Percentiles rank a stretch among this genome's conserved stretches.
phyloP scores from a whole-genome alignment of 345 rosid species.

The Trapa bicornis region DNA sequence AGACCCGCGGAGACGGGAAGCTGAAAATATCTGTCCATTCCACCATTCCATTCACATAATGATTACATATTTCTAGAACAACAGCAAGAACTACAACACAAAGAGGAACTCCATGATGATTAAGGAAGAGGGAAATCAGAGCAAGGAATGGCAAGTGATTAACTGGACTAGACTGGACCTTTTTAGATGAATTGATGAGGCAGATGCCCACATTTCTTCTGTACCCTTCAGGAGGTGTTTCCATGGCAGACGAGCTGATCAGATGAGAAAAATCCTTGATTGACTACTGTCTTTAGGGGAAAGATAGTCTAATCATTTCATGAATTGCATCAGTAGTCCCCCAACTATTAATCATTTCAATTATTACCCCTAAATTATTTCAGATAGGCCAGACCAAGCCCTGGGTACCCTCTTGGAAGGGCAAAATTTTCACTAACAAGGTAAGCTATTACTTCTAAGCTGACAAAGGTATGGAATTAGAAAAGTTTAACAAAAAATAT shows the following conservation, averaged over 20 bases:
- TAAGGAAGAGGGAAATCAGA: neutral
- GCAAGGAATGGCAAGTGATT: neutral
- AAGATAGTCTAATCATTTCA: too few relatives aligned
- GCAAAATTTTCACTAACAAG: too few relatives aligned
- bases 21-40: slow-evolving; percentile 52
- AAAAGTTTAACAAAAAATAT: too few relatives aligned
- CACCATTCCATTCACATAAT: neutral
- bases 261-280: neutral
- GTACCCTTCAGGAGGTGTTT: slow-evolving; percentile 77
- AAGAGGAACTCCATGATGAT: neutral
- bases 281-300: neutral
- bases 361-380: neutral
- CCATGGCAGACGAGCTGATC: slow-evolving; percentile 33
- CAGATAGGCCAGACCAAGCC: neutral
- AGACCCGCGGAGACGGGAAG: slow-evolving; percentile 71
- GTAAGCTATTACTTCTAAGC: too few relatives aligned
- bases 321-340: neutral
- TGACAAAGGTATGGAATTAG: too few relatives aligned
- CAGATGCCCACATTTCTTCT: slow-evolving; percentile 85
- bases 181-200: slow-evolving; percentile 65
- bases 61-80: too few relatives aligned
- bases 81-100: neutral
- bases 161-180: neutral
- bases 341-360: neutral
- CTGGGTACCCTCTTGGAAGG: too few relatives aligned